phyloP scores from a whole-genome alignment of 345 rosid species.

The Eucalyptus marginata region DNA sequence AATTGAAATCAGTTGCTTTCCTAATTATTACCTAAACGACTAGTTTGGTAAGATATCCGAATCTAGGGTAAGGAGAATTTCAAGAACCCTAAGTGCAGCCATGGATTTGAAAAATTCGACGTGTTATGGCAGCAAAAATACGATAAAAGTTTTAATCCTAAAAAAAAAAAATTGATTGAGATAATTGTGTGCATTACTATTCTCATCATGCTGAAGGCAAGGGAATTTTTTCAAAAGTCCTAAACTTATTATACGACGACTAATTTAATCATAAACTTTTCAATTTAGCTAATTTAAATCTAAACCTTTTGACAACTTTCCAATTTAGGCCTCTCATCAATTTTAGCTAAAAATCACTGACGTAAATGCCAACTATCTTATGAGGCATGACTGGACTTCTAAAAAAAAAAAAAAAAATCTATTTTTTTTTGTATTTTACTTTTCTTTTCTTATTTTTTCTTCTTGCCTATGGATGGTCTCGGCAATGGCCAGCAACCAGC shows the following conservation, averaged over 20 bases:
- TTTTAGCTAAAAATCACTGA: rapidly evolving
- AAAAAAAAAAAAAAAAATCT: too few relatives aligned
- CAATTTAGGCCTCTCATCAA: neutral
- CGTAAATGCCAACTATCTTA: too few relatives aligned
- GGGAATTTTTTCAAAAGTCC: neutral
- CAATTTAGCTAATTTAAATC: too few relatives aligned
- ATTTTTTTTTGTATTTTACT: too few relatives aligned
- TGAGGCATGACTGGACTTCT: too few relatives aligned
- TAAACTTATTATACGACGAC: too few relatives aligned
- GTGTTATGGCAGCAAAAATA: neutral
- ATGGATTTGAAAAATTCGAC: neutral
- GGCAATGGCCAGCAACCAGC: neutral
- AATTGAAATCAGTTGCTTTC: neutral
- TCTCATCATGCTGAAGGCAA: neutral
- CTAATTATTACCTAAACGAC: neutral
- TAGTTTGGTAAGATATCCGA: neutral
- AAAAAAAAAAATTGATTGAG: neutral
- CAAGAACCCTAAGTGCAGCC: neutral
- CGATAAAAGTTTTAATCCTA: neutral
- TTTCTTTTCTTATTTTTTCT: too few relatives aligned
- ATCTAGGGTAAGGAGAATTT: neutral
- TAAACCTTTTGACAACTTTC: too few relatives aligned
- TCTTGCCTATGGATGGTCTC: neutral
- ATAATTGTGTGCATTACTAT: neutral
- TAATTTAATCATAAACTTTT: too few relatives aligned